Evolutionary conservation across 2,329 filamentous ascomycete species (phyloP).

Genomic region (Hirsutella thompsonii): DNA sequence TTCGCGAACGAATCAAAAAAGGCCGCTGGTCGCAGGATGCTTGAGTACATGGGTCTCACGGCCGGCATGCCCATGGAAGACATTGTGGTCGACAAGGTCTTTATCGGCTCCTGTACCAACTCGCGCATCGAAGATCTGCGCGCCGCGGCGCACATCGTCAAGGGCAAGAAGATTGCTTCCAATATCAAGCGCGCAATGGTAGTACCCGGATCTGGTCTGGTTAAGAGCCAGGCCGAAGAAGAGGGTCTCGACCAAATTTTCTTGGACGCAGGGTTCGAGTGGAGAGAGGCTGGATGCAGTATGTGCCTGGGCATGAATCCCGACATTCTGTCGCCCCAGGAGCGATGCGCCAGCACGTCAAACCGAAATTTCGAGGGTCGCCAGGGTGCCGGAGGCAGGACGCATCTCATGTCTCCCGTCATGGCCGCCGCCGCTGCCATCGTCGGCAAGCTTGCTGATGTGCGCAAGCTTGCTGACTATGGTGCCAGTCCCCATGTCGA

Average conservation of each 20-base stretch:
- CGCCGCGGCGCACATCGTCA: conserved; percentile 72
- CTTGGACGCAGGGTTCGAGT: conserved; percentile 83
- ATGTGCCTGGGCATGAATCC: conserved; percentile 99
- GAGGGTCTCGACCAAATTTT: conserved; percentile 95
- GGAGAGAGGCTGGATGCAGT: conserved; percentile 95
- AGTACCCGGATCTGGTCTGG: conserved; percentile 86
- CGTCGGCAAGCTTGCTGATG: conserved; percentile 81
- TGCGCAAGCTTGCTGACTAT: conserved; percentile 62
- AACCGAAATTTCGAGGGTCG: conserved; percentile 97
- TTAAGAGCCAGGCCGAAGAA: conserved; percentile 81
- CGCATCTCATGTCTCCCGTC: conserved; percentile 91
- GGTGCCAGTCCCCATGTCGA: conserved; percentile 46
- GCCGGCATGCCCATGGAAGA: conserved; percentile 84
- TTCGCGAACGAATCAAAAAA: conserved; percentile 74
- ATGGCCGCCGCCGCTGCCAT: conserved; percentile 92
- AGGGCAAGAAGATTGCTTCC: conserved; percentile 72
- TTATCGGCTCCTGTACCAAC: conserved; percentile 97
- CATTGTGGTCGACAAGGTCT: conserved; percentile 87
- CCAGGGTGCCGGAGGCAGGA: conserved; percentile 82
- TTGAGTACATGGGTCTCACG: conserved; percentile 92
- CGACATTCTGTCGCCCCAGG: conserved; percentile 82
- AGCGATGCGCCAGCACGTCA: conserved; percentile 89
- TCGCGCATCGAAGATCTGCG: conserved; percentile 91
- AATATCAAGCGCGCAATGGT: conserved; percentile 95
- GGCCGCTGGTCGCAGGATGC: conserved; percentile 61